Conservation (phyloP, 257 asterid genomes). For the Solanum ahanhuiri region DNA sequence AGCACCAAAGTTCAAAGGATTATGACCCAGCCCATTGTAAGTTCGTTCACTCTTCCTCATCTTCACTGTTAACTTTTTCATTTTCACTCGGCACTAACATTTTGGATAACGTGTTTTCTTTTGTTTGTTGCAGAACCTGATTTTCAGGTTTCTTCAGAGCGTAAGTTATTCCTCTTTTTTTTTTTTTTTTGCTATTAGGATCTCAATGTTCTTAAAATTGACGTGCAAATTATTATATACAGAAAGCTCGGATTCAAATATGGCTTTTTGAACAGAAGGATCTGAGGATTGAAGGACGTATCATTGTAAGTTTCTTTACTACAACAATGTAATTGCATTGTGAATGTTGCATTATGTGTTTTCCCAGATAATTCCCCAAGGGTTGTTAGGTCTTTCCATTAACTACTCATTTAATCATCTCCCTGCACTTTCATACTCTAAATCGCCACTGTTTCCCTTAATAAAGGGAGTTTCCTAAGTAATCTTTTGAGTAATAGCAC, state of each 20-base stretch:
- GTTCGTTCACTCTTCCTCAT: background rate
- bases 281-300: slow-evolving; percentile 51
- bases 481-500: background rate
- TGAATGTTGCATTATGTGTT: background rate
- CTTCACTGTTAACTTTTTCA: background rate
- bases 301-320: slow-evolving; percentile 14
- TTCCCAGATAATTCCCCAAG: background rate
- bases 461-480: background rate
- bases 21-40: slow-evolving; percentile 12
- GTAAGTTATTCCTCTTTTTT: background rate
- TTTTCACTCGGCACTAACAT: background rate
- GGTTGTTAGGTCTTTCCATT: background rate
- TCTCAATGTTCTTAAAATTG: background rate
- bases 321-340: background rate
- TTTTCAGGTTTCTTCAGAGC: slow-evolving; percentile 59
- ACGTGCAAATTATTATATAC: background rate
- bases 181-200: background rate
- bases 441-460: background rate
- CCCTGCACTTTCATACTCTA: background rate
- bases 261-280: slow-evolving; percentile 73
- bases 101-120: background rate
- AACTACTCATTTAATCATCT: background rate
- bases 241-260: slow-evolving; percentile 55
- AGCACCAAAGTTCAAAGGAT: slow-evolving; percentile 10
- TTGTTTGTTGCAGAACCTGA: slow-evolving; percentile 19